phyloP scores from a whole-genome alignment of 306 rosid genomes.

The Vicia villosa region DNA sequence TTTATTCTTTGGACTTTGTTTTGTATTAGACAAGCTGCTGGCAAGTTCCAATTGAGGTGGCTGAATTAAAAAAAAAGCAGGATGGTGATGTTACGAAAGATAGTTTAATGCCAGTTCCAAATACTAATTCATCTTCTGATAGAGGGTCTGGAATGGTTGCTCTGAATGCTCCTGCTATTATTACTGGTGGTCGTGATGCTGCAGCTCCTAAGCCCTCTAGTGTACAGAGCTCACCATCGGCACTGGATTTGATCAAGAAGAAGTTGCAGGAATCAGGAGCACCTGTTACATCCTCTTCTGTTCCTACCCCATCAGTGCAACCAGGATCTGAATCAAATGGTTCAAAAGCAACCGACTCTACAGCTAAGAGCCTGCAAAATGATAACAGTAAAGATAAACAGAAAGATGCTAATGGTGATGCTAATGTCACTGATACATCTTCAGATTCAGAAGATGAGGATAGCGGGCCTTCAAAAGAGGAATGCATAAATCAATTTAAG shows the following conservation, averaged over 20 bases:
- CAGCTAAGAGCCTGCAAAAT: slow-evolving; percentile 61
- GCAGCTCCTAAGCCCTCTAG: slow-evolving; percentile 59
- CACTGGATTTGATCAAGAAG: slow-evolving; percentile 89
- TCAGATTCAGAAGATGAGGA: slow-evolving; percentile 95
- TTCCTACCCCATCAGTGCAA: slow-evolving; percentile 48
- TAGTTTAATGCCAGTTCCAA: slow-evolving; percentile 54
- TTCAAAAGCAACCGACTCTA: slow-evolving; percentile 64
- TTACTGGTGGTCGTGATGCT: slow-evolving; percentile 94
- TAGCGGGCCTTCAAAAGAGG: slow-evolving; percentile 89
- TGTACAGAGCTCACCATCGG: slow-evolving; percentile 72
- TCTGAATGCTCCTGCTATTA: slow-evolving; percentile 88
- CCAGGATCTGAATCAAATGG: slow-evolving; percentile 71
- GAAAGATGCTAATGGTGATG: slow-evolving; percentile 79
- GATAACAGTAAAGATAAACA: slow-evolving; percentile 76
- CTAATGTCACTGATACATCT: slow-evolving; percentile 74
- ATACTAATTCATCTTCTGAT: slow-evolving; percentile 60
- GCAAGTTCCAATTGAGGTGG: slow-evolving; percentile 96
- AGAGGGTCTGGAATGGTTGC: slow-evolving; percentile 67
- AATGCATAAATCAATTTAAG: slow-evolving; percentile 84
- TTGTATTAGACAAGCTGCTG: slow-evolving; percentile 84
- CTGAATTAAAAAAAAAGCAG: slow-evolving; percentile 82
- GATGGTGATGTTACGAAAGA: slow-evolving; percentile 67
- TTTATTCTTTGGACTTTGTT: slow-evolving; percentile 35
- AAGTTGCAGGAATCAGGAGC: slow-evolving; percentile 93
- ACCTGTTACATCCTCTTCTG: slow-evolving; percentile 73